phyloP scores from a whole-genome alignment of 257 asterid species.

The Przewalskia tangutica region DNA sequence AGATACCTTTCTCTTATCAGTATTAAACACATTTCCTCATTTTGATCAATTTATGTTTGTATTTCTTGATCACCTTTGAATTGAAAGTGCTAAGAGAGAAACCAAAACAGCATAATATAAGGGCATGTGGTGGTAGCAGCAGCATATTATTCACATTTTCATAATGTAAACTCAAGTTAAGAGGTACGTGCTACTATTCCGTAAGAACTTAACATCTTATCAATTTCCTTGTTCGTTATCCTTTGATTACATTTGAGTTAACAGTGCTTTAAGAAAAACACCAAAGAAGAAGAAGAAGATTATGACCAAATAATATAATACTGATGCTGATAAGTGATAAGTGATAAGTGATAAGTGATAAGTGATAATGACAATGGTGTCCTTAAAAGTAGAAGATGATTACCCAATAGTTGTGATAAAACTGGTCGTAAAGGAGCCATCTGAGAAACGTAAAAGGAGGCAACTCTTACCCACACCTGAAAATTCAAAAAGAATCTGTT shows the following conservation, averaged over 20 bases:
- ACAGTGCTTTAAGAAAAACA: neutral
- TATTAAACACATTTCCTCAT: neutral
- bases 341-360: too few species aligned
- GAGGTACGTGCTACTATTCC: neutral
- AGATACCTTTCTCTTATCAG: neutral
- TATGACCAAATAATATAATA: too few species aligned
- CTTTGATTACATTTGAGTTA: neutral
- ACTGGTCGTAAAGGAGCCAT: slow-evolving; percentile 98
- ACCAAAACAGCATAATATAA: neutral
- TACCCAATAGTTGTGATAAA: slow-evolving; percentile 84
- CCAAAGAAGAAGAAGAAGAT: neutral
- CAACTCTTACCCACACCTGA: slow-evolving; percentile 96
- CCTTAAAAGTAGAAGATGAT: slow-evolving; percentile 5
- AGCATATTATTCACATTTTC: neutral
- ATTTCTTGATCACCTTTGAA: neutral
- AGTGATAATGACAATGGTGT: neutral
- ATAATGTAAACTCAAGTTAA: neutral
- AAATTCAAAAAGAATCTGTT: neutral
- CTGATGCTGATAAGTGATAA: neutral
- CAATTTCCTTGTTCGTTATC: neutral
- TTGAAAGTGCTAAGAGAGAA: neutral
- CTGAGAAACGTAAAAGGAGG: slow-evolving; percentile 94
- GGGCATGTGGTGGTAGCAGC: neutral
- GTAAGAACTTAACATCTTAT: neutral
- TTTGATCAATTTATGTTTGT: neutral